Evolutionary conservation across 2,329 filamentous ascomycete genomes (phyloP), one percentile per base, ranked within the genome.

Genomic region (Bertia moriformis): DNA sequence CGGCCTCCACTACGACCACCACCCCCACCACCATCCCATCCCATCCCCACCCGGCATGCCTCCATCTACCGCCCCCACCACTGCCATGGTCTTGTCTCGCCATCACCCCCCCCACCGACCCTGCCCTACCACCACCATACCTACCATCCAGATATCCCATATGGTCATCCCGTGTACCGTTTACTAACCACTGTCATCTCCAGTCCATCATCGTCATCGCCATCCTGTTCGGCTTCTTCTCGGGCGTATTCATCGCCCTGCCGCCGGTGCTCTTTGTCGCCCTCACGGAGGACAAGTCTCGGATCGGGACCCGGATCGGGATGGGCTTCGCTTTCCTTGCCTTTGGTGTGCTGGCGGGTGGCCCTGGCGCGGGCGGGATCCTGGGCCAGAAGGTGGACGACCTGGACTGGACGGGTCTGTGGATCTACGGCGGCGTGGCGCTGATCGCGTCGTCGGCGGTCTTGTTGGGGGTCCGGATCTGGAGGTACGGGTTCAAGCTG

Each of bases 231-330:
- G 58, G 58, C 22, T 59, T 61, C 51, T 60, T 60, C 46, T 53
- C 49, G 17, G 60, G 60, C 22, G 56, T 58, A 38, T 58, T 62
- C 46, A 58, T 63, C 39, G 54, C 59, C 2, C 49, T 63, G 37
- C 59, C 58, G 3, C 56, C 57, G 2, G 52, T 58, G 2, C 50
- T 55, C 39, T 54, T 62, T 41, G 54, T 56, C n/a, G 49, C 46
- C 4, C 43, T 63, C 18, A 61, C 59, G 1, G 40, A 51, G 27
- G 55, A 63, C 43, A 59, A 57, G 46, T 49, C 49, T 4, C 57
- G 54, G 41, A 46, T 63, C 4, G 61, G 61, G 4, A 59, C 54
- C 2, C 47, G 59, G 18, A 54, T 61, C 7, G 59, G 59, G 2
- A 53, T 54, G 53, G 52, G 49, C 4, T 57, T 54, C 32, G 52